Evolutionary conservation across 108 stramenopile genomes (phyloP).

Genomic region (Aurantiochytrium sp.): DNA sequence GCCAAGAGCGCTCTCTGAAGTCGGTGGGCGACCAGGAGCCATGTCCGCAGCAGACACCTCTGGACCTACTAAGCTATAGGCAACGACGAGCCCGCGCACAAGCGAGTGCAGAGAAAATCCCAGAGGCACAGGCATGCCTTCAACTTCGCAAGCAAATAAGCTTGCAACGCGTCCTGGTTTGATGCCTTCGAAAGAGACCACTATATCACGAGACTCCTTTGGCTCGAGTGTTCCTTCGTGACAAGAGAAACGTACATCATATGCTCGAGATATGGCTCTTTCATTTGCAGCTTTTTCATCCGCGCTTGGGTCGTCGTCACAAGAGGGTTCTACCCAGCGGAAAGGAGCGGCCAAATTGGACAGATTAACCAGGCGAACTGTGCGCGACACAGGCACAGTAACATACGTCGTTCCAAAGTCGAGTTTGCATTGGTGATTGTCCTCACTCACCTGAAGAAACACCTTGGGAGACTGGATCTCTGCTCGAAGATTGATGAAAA

Average conservation of each 20-base stretch:
- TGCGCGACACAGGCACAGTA: not conserved
- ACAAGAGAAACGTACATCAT: not conserved
- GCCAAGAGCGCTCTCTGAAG: too few species aligned
- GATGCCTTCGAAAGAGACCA: not conserved
- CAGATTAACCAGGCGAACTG: conserved; percentile 6
- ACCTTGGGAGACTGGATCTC: conserved; percentile 26
- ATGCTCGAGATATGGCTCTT: too few species aligned
- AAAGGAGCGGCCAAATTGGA: conserved; percentile 21
- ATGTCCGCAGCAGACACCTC: not conserved
- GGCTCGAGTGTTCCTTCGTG: conserved; percentile 17
- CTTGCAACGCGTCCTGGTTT: conserved; percentile 36
- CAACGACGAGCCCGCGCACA: conserved; percentile 20
- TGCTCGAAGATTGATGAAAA: conserved; percentile 21
- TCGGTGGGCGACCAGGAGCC: conserved; percentile 13
- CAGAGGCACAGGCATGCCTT: conserved; percentile 39
- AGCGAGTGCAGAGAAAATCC: conserved; percentile 31
- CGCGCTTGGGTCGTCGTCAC: too few species aligned
- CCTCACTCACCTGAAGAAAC: not conserved
- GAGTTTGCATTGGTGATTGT: not conserved
- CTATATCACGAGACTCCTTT: conserved; percentile 8
- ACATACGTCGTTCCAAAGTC: conserved; percentile 19
- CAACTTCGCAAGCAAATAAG: conserved; percentile 38
- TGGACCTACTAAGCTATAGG: conserved; percentile 18
- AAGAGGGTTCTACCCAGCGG: not conserved
- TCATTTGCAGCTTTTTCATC: too few species aligned